Base-by-base conservation (phyloP, 805 yeast species). In the Monosporozyma aerobia region DNA sequence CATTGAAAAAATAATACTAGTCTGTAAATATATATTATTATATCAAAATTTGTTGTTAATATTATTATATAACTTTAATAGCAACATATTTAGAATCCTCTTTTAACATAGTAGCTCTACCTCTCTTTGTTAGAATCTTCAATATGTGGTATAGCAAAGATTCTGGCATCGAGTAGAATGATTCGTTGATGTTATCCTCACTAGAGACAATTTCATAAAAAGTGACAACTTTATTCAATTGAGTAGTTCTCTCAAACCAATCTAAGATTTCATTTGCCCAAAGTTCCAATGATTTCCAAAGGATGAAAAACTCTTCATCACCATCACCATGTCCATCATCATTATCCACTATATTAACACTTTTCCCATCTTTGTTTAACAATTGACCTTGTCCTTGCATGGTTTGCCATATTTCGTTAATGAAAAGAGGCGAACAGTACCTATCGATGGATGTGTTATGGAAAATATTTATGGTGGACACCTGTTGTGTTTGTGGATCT, bases 171-270 rank as follows among this genome's bases (percentile, higher is more conserved):
- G 80, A 80, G 51, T 75, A 75, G 59, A 90, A 82, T 45, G 78
- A 84, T 60, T 82, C 80, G 5, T 75, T 73, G 1, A 65, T 53
- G 1, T 80, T 77, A 51, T 78, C 67, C 46, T 85, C 92, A 51
- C 87, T 84, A 53, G 80, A 78, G 0, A 83, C 73, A 39, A 92
- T 65, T 68, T 92, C 98, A 66, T 87, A 90, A 14, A 90, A 67
- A 0, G 98, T 92, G 50, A 92, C 69, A 1, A 92, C 84, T 1
- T 84, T 74, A 5, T 87, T 87, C 51, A 77, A 71, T 62, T 89
- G 96, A 0, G 96, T 96, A 0, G 92, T 79, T 22, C 74, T 71
- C 51, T 86, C 90, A n/a, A 81, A 70, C 90, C 87, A 79, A 63
- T 82, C 85, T 63, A 80, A 63, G 49, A 90, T 60, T 58, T 74